A percentile compares a stretch with the other conserved stretches of the same genome.
phyloP scores from a whole-genome alignment of 768 basidiomycete genomes.

The Lactifluus rugatus region DNA sequence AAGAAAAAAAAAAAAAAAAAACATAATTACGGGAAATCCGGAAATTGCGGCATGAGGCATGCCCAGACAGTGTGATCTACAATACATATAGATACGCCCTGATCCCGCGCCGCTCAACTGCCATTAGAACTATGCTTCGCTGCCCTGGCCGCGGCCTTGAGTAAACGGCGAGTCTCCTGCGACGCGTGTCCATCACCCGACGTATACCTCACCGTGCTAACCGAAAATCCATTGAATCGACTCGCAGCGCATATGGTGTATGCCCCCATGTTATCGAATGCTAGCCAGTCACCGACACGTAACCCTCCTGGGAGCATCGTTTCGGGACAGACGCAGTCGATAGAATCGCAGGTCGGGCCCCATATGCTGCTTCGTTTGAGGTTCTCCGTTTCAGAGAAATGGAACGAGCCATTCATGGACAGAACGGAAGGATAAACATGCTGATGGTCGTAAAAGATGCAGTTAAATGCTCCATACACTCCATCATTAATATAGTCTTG shows the following conservation, averaged over 20 bases:
- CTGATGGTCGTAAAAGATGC: slow-evolving; percentile 89
- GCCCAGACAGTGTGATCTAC: not conserved
- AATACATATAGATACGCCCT: slow-evolving; percentile 1
- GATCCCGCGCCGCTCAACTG: not conserved
- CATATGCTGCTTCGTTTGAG: slow-evolving; percentile 66
- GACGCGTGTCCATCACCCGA: slow-evolving; percentile 43
- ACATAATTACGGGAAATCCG: slow-evolving; percentile 15
- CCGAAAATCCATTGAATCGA: slow-evolving; percentile 87
- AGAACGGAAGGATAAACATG: slow-evolving; percentile 74
- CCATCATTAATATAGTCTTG: slow-evolving; percentile 89
- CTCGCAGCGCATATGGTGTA: slow-evolving; percentile 98
- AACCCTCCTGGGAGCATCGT: slow-evolving; percentile 56
- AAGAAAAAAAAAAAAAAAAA: not conserved
- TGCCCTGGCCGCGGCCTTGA: slow-evolving; percentile 38
- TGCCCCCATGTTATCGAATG: slow-evolving; percentile 97
- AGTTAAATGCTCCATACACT: slow-evolving; percentile 95
- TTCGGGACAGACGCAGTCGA: slow-evolving; percentile 77
- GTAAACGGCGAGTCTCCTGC: slow-evolving; percentile 41
- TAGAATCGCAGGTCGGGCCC: slow-evolving; percentile 98
- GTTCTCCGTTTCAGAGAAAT: slow-evolving; percentile 36
- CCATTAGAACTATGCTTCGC: slow-evolving; percentile 3
- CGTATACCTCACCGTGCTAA: slow-evolving; percentile 74
- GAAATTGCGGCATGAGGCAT: slow-evolving; percentile 10
- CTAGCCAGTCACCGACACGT: slow-evolving; percentile 93
- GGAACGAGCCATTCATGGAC: slow-evolving; percentile 59